Percentiles rank a stretch among this genome's conserved stretches.
These are phyloP conservation scores for Blastobotrys capitulatus DNA, from an alignment of 1,139 yeast species.

Conservation along the genomic window DNA sequence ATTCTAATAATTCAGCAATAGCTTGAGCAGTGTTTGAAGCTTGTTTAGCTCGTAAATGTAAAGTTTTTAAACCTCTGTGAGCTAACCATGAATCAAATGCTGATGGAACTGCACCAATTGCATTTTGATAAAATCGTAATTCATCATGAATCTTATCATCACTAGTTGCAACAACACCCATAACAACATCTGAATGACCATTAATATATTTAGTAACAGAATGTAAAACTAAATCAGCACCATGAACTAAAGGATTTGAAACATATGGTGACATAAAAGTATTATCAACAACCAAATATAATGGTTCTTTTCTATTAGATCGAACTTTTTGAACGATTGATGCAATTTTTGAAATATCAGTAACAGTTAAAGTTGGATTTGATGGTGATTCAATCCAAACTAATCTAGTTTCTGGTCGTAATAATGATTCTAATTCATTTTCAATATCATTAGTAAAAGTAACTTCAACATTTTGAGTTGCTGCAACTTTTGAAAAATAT, in stretches of 20 bases:
- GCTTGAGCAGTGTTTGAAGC: conserved; percentile 61
- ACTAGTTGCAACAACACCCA: conserved; percentile 79
- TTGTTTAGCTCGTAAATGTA: conserved; percentile 73
- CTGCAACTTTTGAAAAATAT: conserved; percentile 82
- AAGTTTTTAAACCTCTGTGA: conserved; percentile 85
- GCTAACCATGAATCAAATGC: conserved; percentile 92
- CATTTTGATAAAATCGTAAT: conserved; percentile 76
- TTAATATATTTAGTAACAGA: conserved; percentile 88
- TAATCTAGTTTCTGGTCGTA: conserved; percentile 58
- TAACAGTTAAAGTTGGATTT: conserved; percentile 75
- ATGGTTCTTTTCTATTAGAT: conserved; percentile 39
- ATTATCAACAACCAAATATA: conserved; percentile 79
- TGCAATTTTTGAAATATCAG: conserved; percentile 63
- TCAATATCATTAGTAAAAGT: conserved; percentile 63
- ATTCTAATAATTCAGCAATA: conserved; percentile 61
- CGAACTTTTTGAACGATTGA: conserved; percentile 45
- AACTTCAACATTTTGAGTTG: conserved; percentile 69
- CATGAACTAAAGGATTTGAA: conserved; percentile 75
- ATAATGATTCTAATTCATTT: conserved; percentile 50
- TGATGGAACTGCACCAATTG: conserved; percentile 84
- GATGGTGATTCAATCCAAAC: conserved; percentile 92
- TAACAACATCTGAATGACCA: conserved; percentile 89
- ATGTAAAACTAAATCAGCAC: conserved; percentile 85
- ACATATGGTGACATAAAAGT: conserved; percentile 92
- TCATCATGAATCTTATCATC: conserved; percentile 54